Base-by-base conservation (phyloP, 169 alveolate genomes). In the Babesia caballi region DNA sequence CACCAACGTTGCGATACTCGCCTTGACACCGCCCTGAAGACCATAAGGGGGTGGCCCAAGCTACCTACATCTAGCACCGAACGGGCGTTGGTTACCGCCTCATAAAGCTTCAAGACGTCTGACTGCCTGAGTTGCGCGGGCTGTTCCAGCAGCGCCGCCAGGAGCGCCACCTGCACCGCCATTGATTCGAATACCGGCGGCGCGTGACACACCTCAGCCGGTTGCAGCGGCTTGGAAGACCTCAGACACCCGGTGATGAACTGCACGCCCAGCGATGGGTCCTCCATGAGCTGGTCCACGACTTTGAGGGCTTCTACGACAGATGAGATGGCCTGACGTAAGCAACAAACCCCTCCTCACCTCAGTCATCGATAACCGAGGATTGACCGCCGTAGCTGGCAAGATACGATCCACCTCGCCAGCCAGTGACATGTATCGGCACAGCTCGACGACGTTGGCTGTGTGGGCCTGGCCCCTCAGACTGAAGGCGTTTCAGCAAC, bases 351-450 rank as follows among this genome's bases (percentile, higher is more conserved):
- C 74, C 7, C 28, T 14, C 40, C 73, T 77, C 25, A 61, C 57
- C 33, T 14, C 35, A 14, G 54, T 23, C 42, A 56, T 27, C 21
- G 78, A 47, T 4, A 38, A 9, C 6, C 49, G 9, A 0, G 30
- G 44, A n/a, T 53, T 21, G 19, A 77, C 38, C 38, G 38, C 23
- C 7, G 27, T 12, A 1, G 49, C 4, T 0, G 44, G 66, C 4
- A 32, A 30, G n/a, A 46, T n/a, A 0, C 66, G 19, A 7, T 30
- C 66, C 0, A 49, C 49, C 19, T 33, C 30, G 23, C 71, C 23
- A 25, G 76, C 7, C 17, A 51, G 56, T 36, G 42, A 44, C 63
- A 77, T 36, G 47, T 77, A 77, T 9, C 68, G 85, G 19, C 68
- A 28, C 23, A 54, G 71, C 41, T 77, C 85, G 35, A 60, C 66